Conservation (phyloP, 2,329 filamentous ascomycete genomes). For the Xylaria sp. region DNA sequence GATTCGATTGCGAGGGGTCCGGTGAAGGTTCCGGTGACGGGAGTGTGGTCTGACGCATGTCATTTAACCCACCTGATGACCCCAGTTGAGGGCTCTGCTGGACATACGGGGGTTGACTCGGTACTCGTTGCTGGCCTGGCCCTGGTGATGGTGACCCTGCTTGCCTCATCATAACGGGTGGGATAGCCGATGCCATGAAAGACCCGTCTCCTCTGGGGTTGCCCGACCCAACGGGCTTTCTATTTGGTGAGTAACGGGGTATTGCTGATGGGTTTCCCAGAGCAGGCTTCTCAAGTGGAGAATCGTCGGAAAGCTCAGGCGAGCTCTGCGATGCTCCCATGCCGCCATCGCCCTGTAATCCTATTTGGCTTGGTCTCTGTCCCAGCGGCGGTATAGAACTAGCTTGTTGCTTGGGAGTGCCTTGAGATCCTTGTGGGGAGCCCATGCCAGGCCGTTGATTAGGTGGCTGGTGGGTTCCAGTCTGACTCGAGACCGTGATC, state of each 20-base stretch:
- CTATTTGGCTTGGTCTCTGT: slow-evolving; percentile 20
- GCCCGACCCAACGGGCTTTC: slow-evolving; percentile 48
- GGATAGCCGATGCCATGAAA: slow-evolving; percentile 36
- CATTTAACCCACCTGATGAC: slow-evolving; percentile 32
- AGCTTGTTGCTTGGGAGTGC: slow-evolving; percentile 33
- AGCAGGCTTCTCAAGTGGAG: slow-evolving; percentile 39
- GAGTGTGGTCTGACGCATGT: slow-evolving; percentile 44
- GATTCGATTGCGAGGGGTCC: slow-evolving; percentile 38
- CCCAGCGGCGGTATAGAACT: slow-evolving; percentile 21
- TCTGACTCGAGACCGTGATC: slow-evolving; percentile 43
- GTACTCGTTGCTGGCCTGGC: slow-evolving; percentile 37
- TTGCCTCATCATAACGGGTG: slow-evolving; percentile 19
- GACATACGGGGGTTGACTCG: slow-evolving; percentile 39
- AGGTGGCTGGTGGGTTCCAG: slow-evolving; percentile 19
- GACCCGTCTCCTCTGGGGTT: slow-evolving; percentile 37
- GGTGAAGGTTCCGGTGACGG: slow-evolving; percentile 44
- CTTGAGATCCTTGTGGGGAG: slow-evolving; percentile 40
- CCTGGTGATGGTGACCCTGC: slow-evolving; percentile 31
- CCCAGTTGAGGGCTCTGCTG: slow-evolving; percentile 41
- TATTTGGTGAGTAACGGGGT: slow-evolving; percentile 42
- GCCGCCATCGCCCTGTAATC: slow-evolving; percentile 15
- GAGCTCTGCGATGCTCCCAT: slow-evolving; percentile 26
- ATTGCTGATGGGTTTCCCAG: slow-evolving; percentile 28
- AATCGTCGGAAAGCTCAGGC: slow-evolving; percentile 35
- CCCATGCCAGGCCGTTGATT: slow-evolving; percentile 35